Conservation (phyloP, 768 basidiomycete species). For the Boletus sensibilis region DNA sequence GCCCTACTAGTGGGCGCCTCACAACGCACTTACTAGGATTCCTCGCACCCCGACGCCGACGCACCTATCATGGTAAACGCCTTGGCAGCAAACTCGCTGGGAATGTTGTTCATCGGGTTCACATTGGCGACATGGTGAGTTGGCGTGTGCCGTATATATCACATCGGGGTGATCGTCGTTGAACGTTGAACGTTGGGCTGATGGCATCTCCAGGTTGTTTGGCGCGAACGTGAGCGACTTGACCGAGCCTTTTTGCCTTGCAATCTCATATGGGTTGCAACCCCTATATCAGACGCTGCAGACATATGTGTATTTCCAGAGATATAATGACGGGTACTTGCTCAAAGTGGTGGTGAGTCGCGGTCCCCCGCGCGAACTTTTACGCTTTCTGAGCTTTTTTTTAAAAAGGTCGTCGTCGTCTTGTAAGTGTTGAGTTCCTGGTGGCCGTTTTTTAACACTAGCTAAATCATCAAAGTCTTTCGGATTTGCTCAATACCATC, state of each 20-base stretch:
- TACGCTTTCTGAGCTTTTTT: background rate
- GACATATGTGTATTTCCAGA: slow-evolving; percentile 8
- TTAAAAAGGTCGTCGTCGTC: slow-evolving; percentile 2
- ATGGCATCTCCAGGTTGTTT: too few species aligned
- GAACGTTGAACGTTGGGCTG: too few species aligned
- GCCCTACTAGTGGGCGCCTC: background rate
- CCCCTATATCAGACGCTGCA: slow-evolving; percentile 9
- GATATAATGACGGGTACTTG: background rate
- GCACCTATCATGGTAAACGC: background rate
- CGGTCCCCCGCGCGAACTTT: background rate
- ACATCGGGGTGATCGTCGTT: too few species aligned
- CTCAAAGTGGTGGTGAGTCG: slow-evolving; percentile 12
- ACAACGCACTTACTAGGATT: background rate
- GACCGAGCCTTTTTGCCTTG: background rate
- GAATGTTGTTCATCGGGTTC: slow-evolving; percentile 10
- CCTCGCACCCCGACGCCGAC: background rate
- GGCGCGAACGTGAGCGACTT: slow-evolving; percentile 7
- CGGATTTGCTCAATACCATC: slow-evolving; percentile 13
- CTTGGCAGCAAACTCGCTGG: background rate
- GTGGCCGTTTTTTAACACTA: background rate
- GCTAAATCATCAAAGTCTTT: slow-evolving; percentile 1
- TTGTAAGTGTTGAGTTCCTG: background rate
- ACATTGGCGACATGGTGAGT: slow-evolving; percentile 16
- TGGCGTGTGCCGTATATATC: too few species aligned
- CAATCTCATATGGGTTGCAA: background rate